phyloP scores from a whole-genome alignment of 1,139 yeast genomes.

The Diutina catenulata region DNA sequence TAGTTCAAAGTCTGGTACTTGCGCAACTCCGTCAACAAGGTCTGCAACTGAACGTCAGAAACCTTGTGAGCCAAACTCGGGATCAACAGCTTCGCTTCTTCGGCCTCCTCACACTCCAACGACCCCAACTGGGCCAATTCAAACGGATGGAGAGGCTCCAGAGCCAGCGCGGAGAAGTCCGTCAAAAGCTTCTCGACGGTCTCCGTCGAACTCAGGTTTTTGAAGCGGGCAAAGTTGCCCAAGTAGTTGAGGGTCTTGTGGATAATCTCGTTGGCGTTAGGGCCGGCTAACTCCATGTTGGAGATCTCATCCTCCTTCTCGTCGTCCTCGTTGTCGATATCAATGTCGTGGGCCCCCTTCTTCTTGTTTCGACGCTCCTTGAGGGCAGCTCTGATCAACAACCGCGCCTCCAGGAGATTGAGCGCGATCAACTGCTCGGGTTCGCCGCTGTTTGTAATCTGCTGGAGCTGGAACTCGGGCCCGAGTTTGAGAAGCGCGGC shows the following conservation, averaged over 20 bases:
- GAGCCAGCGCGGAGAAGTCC: slow-evolving; percentile 47
- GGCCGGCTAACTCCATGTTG: slow-evolving; percentile 60
- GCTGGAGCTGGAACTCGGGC: slow-evolving; percentile 79
- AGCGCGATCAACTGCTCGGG: slow-evolving; percentile 71
- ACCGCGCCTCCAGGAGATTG: slow-evolving; percentile 80
- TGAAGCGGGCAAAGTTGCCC: slow-evolving; percentile 77
- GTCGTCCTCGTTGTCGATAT: slow-evolving; percentile 26
- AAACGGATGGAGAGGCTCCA: slow-evolving; percentile 75
- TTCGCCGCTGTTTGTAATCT: slow-evolving; percentile 70
- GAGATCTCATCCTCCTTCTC: slow-evolving; percentile 52
- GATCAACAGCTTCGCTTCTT: slow-evolving; percentile 89
- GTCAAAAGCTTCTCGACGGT: slow-evolving; percentile 84
- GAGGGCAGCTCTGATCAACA: slow-evolving; percentile 82
- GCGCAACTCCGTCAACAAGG: slow-evolving; percentile 74
- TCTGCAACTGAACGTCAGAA: slow-evolving; percentile 78
- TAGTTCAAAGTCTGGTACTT: slow-evolving; percentile 36
- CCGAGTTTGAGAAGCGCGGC: slow-evolving; percentile 81
- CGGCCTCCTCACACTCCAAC: slow-evolving; percentile 91
- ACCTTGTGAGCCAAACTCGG: slow-evolving; percentile 79
- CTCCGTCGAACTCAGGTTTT: slow-evolving; percentile 83
- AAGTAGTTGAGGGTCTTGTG: slow-evolving; percentile 87
- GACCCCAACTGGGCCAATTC: slow-evolving; percentile 94
- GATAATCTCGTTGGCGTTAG: slow-evolving; percentile 53
- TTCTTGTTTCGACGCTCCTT: slow-evolving; percentile 57
- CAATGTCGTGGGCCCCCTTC: slow-evolving; percentile 13